Percentiles rank a stretch among this genome's conserved stretches.
phyloP scores from a whole-genome alignment of 2,329 filamentous ascomycete species.

The Microsporum ferrugineum region DNA sequence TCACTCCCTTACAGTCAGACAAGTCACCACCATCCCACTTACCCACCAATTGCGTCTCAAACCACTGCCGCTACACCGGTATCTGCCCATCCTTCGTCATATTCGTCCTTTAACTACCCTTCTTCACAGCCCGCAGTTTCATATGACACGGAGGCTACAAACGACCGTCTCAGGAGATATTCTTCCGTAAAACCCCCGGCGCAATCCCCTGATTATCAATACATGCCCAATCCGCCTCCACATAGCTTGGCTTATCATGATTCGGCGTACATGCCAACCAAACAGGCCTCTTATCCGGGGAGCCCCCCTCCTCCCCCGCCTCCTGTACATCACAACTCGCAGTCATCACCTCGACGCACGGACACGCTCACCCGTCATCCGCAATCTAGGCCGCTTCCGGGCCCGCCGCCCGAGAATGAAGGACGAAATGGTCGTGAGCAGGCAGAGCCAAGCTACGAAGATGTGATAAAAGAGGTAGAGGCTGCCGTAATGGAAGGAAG shows the following conservation, averaged over 20 bases:
- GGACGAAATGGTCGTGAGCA: slow-evolving; percentile 22
- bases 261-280: slow-evolving; percentile 10
- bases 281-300: slow-evolving; percentile 23
- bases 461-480: slow-evolving; percentile 48
- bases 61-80: slow-evolving; percentile 10
- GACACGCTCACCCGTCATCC: slow-evolving; percentile 47
- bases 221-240: background rate
- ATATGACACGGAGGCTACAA: slow-evolving; percentile 1
- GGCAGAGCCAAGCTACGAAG: slow-evolving; percentile 41
- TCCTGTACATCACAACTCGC: slow-evolving; percentile 41
- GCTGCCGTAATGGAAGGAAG: slow-evolving; percentile 37
- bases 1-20: slow-evolving; percentile 21
- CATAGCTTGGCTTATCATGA: background rate
- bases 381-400: slow-evolving; percentile 48
- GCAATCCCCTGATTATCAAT: background rate
- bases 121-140: background rate
- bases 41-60: slow-evolving; percentile 17
- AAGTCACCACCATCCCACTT: slow-evolving; percentile 20
- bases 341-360: slow-evolving; percentile 40
- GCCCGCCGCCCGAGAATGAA: slow-evolving; percentile 41
- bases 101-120: slow-evolving; percentile 15
- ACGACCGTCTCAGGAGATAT: background rate
- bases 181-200: background rate
- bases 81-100: slow-evolving; percentile 2
- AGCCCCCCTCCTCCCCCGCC: slow-evolving; percentile 35